Conservation (phyloP, 768 basidiomycete genomes). For the Imleria badia region DNA sequence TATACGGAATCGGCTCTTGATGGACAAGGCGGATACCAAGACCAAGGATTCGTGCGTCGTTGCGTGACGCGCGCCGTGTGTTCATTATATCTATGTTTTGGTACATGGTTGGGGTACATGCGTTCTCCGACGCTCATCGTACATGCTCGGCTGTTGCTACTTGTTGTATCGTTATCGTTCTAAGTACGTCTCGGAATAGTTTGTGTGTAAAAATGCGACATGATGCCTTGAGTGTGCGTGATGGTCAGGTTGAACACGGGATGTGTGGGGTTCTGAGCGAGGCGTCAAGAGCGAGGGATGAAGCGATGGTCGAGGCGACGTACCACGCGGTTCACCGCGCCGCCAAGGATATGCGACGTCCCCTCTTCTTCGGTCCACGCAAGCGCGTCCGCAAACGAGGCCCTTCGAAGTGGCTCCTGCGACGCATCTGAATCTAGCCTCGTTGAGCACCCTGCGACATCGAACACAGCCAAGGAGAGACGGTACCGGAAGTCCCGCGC, state of each 20-base stretch:
- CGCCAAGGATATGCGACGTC: slow-evolving; percentile 56
- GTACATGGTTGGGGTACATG: background rate
- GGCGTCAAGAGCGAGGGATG: background rate
- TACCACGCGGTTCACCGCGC: slow-evolving; percentile 61
- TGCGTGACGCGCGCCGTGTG: slow-evolving; percentile 22
- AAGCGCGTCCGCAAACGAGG: slow-evolving; percentile 54
- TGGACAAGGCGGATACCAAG: slow-evolving; percentile 30
- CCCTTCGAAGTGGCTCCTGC: slow-evolving; percentile 34
- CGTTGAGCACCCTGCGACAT: slow-evolving; percentile 6
- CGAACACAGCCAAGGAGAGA: background rate
- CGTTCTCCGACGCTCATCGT: background rate
- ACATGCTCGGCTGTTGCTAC: background rate
- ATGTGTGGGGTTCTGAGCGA: slow-evolving; percentile 71
- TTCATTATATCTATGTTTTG: too few relatives aligned
- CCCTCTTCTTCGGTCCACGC: slow-evolving; percentile 71
- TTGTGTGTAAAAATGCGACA: slow-evolving; percentile 75
- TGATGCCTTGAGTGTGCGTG: slow-evolving; percentile 62
- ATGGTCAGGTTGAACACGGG: slow-evolving; percentile 76
- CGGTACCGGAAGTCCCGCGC: slow-evolving; percentile 28
- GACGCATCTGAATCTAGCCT: slow-evolving; percentile 21
- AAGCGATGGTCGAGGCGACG: slow-evolving; percentile 20
- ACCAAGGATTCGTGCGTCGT: slow-evolving; percentile 31
- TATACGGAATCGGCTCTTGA: slow-evolving; percentile 43
- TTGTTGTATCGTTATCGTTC: background rate
- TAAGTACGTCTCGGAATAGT: slow-evolving; percentile 37